phyloP scores from a whole-genome alignment of 2,329 filamentous ascomycete genomes.

The Magnaporthiopsis incrustans region DNA sequence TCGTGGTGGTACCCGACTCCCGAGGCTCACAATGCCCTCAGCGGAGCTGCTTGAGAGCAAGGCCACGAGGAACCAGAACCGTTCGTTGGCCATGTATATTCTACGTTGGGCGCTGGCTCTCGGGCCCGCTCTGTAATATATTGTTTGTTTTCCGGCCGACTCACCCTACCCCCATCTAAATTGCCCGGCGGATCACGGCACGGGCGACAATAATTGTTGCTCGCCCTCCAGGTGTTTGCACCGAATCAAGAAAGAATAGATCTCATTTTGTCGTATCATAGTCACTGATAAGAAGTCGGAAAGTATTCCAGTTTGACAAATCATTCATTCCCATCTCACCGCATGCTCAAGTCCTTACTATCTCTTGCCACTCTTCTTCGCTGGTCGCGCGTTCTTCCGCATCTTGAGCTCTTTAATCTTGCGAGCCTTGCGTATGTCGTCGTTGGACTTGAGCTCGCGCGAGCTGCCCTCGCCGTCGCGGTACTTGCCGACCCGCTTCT shows the following conservation, averaged over 20 bases:
- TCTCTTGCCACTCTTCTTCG: too few relatives aligned
- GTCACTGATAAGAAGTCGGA: too few relatives aligned
- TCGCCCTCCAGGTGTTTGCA: too few relatives aligned
- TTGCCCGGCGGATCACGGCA: too few relatives aligned
- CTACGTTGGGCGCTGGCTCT: not conserved
- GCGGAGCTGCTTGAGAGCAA: not conserved
- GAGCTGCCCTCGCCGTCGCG: slow-evolving; percentile 64
- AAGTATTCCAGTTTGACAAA: too few relatives aligned
- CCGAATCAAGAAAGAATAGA: too few relatives aligned
- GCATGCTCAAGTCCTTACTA: too few relatives aligned
- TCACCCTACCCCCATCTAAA: too few relatives aligned
- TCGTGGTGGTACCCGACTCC: slow-evolving; percentile 36
- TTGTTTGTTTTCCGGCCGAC: not conserved
- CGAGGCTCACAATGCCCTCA: not conserved
- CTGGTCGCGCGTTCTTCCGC: slow-evolving; percentile 83
- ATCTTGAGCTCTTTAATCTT: slow-evolving; percentile 66
- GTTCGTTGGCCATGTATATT: not conserved
- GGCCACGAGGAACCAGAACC: not conserved
- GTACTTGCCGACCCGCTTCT: slow-evolving; percentile 71
- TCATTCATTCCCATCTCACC: too few relatives aligned
- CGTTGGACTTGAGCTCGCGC: slow-evolving; percentile 69
- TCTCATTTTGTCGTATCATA: too few relatives aligned
- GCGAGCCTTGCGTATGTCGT: slow-evolving; percentile 79
- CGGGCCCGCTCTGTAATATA: not conserved
- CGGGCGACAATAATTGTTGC: too few relatives aligned